Conservation (phyloP, 345 rosid genomes). For the Euclidium syriacum region DNA sequence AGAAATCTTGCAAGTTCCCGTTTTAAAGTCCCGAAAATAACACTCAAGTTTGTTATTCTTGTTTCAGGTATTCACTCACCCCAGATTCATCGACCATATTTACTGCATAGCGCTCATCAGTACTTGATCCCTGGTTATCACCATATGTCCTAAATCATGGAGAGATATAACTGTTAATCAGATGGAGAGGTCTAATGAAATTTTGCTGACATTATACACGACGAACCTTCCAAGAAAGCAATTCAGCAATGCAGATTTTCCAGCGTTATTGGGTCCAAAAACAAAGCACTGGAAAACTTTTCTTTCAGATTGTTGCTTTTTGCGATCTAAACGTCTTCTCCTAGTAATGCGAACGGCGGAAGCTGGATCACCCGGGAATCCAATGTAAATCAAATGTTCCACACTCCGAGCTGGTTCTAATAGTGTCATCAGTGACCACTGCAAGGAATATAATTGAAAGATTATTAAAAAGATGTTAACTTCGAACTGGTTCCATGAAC, state of each 20-base stretch:
- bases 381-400: constrained; percentile 76
- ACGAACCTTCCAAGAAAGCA: constrained; percentile 81
- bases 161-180: constrained; percentile 5
- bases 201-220: too few species aligned
- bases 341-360: constrained; percentile 67
- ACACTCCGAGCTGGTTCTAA: constrained; percentile 68
- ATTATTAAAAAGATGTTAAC: not conserved
- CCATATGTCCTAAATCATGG: constrained; percentile 51
- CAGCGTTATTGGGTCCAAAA: constrained; percentile 80
- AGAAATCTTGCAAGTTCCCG: not conserved
- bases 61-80: constrained; percentile 40
- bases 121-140: constrained; percentile 35
- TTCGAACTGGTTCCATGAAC: not conserved
- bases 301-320: constrained; percentile 84
- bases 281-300: constrained; percentile 84
- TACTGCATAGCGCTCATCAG: constrained; percentile 65
- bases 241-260: constrained; percentile 77
- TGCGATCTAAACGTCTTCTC: constrained; percentile 74
- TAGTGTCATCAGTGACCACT: constrained; percentile 96
- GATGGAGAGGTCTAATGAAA: not conserved
- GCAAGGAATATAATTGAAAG: constrained; percentile 23
- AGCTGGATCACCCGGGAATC: constrained; percentile 61
- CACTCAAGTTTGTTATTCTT: not conserved
- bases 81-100: constrained; percentile 68
- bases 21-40: not conserved